Evolutionary conservation across 2,329 filamentous ascomycete species (phyloP).

Genomic region (Diplodia seriata): DNA sequence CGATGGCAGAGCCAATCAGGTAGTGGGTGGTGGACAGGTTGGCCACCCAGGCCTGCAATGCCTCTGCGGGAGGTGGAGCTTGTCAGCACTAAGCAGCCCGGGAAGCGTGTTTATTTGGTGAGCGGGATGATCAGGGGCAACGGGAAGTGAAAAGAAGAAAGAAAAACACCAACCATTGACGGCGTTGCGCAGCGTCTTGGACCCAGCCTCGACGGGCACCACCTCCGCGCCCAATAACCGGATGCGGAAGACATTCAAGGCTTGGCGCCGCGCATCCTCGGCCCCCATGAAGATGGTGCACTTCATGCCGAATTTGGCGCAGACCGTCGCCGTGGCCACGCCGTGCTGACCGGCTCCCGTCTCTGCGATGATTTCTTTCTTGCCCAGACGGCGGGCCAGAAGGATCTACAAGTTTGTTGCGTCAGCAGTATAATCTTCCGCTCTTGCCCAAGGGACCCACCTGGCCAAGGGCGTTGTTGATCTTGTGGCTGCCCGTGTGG

Average conservation of each 20-base stretch:
- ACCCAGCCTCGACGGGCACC: slow-evolving; percentile 89
- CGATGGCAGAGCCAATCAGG: slow-evolving; percentile 96
- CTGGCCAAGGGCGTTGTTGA: slow-evolving; percentile 97
- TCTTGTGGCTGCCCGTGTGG: slow-evolving; percentile 98
- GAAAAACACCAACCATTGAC: slow-evolving; percentile 69
- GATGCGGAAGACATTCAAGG: slow-evolving; percentile 98
- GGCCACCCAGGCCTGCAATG: slow-evolving; percentile 93
- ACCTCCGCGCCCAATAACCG: slow-evolving; percentile 93
- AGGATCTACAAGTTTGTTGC: slow-evolving; percentile 58
- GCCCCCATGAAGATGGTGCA: slow-evolving; percentile 99
- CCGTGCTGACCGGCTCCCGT: slow-evolving; percentile 97
- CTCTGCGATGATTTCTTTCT: slow-evolving; percentile 97
- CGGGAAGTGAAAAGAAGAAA: neutral
- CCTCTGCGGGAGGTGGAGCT: slow-evolving; percentile 56
- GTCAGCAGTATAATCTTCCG: neutral
- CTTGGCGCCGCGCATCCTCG: slow-evolving; percentile 94
- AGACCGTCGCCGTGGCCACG: slow-evolving; percentile 95
- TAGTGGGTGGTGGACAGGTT: slow-evolving; percentile 97
- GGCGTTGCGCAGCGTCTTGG: slow-evolving; percentile 66
- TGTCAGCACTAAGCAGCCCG: neutral
- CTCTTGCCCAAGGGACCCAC: slow-evolving; percentile 39
- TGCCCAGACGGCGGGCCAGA: slow-evolving; percentile 82
- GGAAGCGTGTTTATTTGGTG: neutral
- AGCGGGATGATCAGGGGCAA: neutral
- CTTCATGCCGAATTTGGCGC: slow-evolving; percentile 97